A percentile compares a stretch with the other conserved stretches of the same genome.
These are phyloP conservation scores for Croton laevigatus DNA, from an alignment of 441 rosid species.

Conservation along the genomic window DNA sequence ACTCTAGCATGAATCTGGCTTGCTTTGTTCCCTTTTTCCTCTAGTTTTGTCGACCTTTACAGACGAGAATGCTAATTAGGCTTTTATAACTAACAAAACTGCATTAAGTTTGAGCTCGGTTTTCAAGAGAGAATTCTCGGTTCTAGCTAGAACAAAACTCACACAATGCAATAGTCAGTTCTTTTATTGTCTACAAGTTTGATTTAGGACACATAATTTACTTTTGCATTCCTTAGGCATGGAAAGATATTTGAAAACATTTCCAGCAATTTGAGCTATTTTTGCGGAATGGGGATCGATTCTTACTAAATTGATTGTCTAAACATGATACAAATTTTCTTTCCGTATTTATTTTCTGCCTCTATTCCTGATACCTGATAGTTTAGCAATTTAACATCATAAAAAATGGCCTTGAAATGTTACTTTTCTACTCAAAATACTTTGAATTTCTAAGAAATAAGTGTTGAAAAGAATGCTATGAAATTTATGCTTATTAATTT, in stretches of 20 bases:
- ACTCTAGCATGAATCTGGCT: background rate
- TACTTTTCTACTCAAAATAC: background rate
- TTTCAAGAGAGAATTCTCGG: background rate
- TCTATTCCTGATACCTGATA: background rate
- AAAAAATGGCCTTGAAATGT: background rate
- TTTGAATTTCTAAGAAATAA: background rate
- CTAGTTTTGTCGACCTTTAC: background rate
- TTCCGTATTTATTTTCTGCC: background rate
- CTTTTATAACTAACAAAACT: background rate
- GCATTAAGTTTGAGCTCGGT: background rate
- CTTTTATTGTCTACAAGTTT: background rate
- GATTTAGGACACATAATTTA: background rate
- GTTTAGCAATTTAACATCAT: background rate
- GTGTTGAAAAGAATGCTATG: background rate
- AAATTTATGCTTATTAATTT: background rate
- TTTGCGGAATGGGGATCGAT: background rate
- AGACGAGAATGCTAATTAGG: background rate
- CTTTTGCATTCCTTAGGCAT: constrained; percentile 2
- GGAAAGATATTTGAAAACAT: background rate
- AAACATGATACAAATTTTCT: background rate
- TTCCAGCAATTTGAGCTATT: background rate
- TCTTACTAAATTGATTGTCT: background rate
- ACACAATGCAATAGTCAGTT: background rate
- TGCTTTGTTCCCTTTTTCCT: background rate
- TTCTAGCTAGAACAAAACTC: background rate